Evolutionary conservation across 371 early-diverging fungal species (phyloP).

Genomic region (Quaeritorhiza haematococci): DNA sequence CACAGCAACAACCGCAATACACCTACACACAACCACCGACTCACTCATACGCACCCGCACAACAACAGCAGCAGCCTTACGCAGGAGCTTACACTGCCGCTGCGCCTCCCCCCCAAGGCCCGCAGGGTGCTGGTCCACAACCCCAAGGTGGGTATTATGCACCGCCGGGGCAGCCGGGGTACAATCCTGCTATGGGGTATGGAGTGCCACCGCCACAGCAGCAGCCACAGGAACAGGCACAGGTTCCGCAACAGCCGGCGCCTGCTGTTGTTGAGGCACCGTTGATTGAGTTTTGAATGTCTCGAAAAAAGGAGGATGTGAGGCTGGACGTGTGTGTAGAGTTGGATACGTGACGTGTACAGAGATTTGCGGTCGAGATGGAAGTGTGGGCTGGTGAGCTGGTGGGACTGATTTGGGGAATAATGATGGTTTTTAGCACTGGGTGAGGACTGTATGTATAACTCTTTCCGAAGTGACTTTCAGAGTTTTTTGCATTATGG

Average conservation of each 20-base stretch:
- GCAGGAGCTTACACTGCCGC: too few species aligned
- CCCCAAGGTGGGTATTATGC: slow-evolving; percentile 4
- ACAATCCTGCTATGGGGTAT: slow-evolving; percentile 4
- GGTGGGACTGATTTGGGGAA: too few species aligned
- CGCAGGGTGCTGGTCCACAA: too few species aligned
- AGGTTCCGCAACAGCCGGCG: slow-evolving; percentile 4
- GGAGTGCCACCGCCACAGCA: slow-evolving; percentile 7
- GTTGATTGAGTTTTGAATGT: slow-evolving; percentile 48
- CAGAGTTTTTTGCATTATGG: too few species aligned
- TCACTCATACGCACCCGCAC: neutral
- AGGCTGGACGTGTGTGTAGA: too few species aligned
- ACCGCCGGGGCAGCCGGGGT: slow-evolving; percentile 1
- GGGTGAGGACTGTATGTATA: too few species aligned
- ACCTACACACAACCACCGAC: slow-evolving; percentile 6
- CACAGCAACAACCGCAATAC: slow-evolving; percentile 11
- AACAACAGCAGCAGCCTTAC: neutral
- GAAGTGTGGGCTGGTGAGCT: too few species aligned
- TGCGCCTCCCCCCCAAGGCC: too few species aligned
- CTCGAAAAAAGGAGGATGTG: neutral
- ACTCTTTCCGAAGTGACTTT: too few species aligned
- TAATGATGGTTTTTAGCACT: too few species aligned
- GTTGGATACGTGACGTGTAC: too few species aligned
- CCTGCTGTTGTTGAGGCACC: slow-evolving; percentile 41
- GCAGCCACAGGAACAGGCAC: slow-evolving; percentile 15
- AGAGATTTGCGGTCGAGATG: too few species aligned